Evolutionary conservation across 495 filamentous ascomycete species (phyloP).

Genomic region (Xylaria intraflava): DNA sequence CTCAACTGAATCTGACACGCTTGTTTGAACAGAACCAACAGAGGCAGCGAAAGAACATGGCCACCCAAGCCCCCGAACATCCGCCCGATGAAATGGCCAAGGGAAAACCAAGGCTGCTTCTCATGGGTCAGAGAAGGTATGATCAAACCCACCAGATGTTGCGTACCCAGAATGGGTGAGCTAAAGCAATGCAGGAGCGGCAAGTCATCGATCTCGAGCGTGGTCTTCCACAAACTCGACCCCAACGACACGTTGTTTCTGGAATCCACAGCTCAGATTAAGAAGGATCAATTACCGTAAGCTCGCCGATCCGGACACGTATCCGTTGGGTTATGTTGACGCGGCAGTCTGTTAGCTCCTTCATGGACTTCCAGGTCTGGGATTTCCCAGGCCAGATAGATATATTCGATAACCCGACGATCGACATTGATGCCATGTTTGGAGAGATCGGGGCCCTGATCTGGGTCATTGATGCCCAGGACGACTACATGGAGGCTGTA

Average conservation of each 20-base stretch:
- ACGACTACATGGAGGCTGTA: slow-evolving; percentile 90
- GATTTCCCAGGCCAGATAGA: slow-evolving; percentile 93
- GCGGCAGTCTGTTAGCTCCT: slow-evolving; percentile 55
- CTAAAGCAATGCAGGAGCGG: slow-evolving; percentile 60
- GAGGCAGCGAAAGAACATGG: slow-evolving; percentile 37
- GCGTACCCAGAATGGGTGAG: neutral
- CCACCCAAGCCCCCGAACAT: slow-evolving; percentile 33
- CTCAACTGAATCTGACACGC: slow-evolving; percentile 49
- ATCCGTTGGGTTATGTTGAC: neutral
- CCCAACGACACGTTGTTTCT: slow-evolving; percentile 91
- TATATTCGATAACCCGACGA: slow-evolving; percentile 68
- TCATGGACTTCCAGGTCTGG: slow-evolving; percentile 98
- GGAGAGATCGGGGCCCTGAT: slow-evolving; percentile 87
- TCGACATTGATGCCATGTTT: slow-evolving; percentile 90
- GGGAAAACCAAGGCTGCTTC: slow-evolving; percentile 74
- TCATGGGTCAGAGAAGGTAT: slow-evolving; percentile 95
- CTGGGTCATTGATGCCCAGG: slow-evolving; percentile 97
- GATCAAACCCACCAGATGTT: slow-evolving; percentile 7
- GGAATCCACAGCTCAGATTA: slow-evolving; percentile 86
- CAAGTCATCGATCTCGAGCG: slow-evolving; percentile 94
- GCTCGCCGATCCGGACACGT: slow-evolving; percentile 1
- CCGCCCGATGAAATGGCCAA: slow-evolving; percentile 36
- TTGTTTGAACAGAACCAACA: slow-evolving; percentile 50
- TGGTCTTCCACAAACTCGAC: slow-evolving; percentile 95
- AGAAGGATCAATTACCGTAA: slow-evolving; percentile 87